Evolutionary conservation across 768 basidiomycete species (phyloP), one percentile per base, ranked within the genome.

Genomic region (Boletus coccyginus): DNA sequence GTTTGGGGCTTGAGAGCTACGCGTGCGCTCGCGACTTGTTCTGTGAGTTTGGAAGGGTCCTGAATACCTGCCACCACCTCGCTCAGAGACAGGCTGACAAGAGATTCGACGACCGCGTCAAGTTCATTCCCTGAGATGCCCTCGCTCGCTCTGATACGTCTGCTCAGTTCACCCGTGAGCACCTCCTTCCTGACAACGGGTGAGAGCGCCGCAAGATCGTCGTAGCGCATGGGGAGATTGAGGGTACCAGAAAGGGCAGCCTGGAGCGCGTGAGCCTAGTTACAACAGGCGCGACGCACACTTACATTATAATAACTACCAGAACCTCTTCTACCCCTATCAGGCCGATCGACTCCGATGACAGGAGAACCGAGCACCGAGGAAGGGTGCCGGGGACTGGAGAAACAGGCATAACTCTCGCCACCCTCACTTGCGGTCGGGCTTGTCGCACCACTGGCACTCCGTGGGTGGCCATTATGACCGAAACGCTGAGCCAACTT

Each of bases 101-200:
- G 81, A 1, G 83, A 75, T n/a, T 91, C 85, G 13, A 94, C 89
- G 33, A 94, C 75, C 2, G 70, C 61, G 32, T 87, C 82, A 13
- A 92, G 67, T 50, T 90, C 87, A 14, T 75, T 67, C 4, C 76
- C 62, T 17, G 83, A 73, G 9, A 91, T 80, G 11, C 74, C 63
- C 42, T 80, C 81, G 65, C 82, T 74, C 3, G 75, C 66, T 65
- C 83, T 88, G 62, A 94, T 77, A 7, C 89, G 85, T 55, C 91
- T 82, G 64, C 81, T 87, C 29, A 94, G 76, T 69, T 94, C 92
- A 33, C 91, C 92, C 0, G 88, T 86, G 29, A 94, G 78, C 7
- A 94, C 88, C 64, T 92, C 90, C 67, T 87, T 89, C 61, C 92
- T 84, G 13, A 94, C 91, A 19, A 94, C 92, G 17, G 92, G 91